Conservation (phyloP, 306 rosid species). For the Begonia fuchsioides region DNA sequence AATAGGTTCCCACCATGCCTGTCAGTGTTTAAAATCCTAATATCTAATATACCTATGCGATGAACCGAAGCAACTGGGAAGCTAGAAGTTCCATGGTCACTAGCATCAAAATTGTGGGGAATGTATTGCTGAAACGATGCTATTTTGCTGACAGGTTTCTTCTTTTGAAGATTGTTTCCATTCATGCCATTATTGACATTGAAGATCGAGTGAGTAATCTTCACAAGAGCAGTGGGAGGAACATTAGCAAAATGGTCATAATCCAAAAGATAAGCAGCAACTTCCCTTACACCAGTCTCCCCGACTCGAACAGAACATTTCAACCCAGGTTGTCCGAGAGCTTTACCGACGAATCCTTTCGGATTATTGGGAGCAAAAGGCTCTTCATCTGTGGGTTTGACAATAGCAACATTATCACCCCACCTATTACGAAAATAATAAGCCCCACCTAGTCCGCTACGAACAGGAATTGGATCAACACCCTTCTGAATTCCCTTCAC, state of each 20-base stretch:
- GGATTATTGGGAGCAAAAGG: slow-evolving; percentile 99
- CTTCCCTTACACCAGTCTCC: slow-evolving; percentile 94
- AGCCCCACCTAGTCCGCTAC: slow-evolving; percentile 92
- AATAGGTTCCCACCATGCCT: slow-evolving; percentile 95
- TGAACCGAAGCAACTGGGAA: slow-evolving; percentile 88
- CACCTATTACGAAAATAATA: slow-evolving; percentile 61
- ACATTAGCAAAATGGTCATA: slow-evolving; percentile 76
- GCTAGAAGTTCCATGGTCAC: slow-evolving; percentile 96
- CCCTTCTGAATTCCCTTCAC: slow-evolving; percentile 70
- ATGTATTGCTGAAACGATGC: slow-evolving; percentile 89
- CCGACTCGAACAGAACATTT: slow-evolving; percentile 91
- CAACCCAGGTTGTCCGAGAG: slow-evolving; percentile 92
- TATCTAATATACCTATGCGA: slow-evolving; percentile 85
- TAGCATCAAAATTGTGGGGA: slow-evolving; percentile 93
- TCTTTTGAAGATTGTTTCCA: slow-evolving; percentile 45
- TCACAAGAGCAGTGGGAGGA: slow-evolving; percentile 90
- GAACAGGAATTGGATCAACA: slow-evolving; percentile 72
- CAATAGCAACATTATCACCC: slow-evolving; percentile 82
- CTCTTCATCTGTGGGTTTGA: slow-evolving; percentile 97
- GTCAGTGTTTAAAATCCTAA: slow-evolving; percentile 95
- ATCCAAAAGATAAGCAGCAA: slow-evolving; percentile 89
- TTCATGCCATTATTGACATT: slow-evolving; percentile 81
- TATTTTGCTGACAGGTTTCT: slow-evolving; percentile 78
- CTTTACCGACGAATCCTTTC: slow-evolving; percentile 86
- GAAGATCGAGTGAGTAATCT: slow-evolving; percentile 91